Conservation (phyloP, 179 eudicot species). For the Actinidia polygama region DNA sequence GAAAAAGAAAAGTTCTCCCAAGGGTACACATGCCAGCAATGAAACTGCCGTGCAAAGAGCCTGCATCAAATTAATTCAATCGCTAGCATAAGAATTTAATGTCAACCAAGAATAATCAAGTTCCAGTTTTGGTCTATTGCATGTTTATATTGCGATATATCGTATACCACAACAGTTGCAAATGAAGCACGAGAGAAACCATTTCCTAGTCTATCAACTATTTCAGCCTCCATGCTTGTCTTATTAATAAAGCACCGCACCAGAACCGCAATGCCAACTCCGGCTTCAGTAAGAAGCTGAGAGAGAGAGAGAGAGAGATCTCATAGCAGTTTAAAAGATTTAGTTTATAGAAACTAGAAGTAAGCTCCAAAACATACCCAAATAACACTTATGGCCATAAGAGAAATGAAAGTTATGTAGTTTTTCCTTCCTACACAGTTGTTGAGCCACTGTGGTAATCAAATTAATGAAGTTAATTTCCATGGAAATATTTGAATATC, state of each 20-base stretch:
- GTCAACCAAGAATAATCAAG: constrained; percentile 5
- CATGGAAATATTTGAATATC: not conserved
- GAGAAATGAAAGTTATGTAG: constrained; percentile 78
- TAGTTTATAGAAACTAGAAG: constrained; percentile 9
- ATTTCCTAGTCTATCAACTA: constrained; percentile 90
- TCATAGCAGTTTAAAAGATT: constrained; percentile 19
- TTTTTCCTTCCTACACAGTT: constrained; percentile 95
- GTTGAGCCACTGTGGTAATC: constrained; percentile 85
- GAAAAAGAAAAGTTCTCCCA: constrained; percentile 97
- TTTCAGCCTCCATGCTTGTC: constrained; percentile 75
- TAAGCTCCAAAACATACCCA: constrained; percentile 69
- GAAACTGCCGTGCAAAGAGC: constrained; percentile 88
- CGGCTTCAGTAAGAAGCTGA: constrained; percentile 88
- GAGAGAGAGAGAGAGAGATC: constrained; percentile 25
- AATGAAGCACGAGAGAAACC: constrained; percentile 97
- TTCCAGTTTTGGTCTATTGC: not conserved
- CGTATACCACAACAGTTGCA: constrained; percentile 89
- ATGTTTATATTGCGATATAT: not conserved
- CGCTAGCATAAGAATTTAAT: not conserved
- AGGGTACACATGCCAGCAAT: constrained; percentile 84
- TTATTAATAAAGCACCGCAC: constrained; percentile 86
- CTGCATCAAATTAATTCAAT: constrained; percentile 45
- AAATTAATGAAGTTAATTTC: not conserved
- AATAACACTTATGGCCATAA: constrained; percentile 82
- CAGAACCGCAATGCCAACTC: constrained; percentile 85